Base-by-base conservation (phyloP, 441 rosid genomes). In the Adansonia grandidieri region DNA sequence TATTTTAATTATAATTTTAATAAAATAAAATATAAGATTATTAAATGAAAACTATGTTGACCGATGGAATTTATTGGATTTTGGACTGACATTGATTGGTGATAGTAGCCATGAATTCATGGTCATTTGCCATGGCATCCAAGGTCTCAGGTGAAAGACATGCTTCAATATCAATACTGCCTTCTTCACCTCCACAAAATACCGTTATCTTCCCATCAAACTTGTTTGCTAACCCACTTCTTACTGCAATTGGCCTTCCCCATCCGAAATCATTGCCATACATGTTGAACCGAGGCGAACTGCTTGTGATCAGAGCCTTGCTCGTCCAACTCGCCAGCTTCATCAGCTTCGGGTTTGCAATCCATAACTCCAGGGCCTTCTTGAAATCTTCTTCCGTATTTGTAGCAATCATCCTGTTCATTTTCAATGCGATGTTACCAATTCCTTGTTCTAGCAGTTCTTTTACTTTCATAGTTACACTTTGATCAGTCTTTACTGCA, bases 171-270 rank as follows among this genome's bases (percentile, higher is more conserved):
- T 87, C 88, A 5, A 87, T 32, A 51, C 87, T 88, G 0, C 86
- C 88, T 68, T 71, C 88, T 0, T 86, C 67, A 0, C 14, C 20
- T 13, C 89, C 90, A 0, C 17, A 51, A 24, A 62, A 81, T 9
- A 82, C 8, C 0, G 69, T 68, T 0, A 88, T 68, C 69, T 67
- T 85, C 17, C 86, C 85, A 15, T 73, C 74, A 0, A 0, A 4
- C 45, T 48, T 75, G 75, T 80, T 78, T 0, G 61, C 80, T 0
- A 57, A 32, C n/a, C 84, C 84, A 0, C 84, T 37, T 37, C 80
- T 61, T 11, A 73, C 82, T 0, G 91, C 85, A 4, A 85, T 19
- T 3, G 89, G 88, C 45, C 50, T 88, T 5, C 88, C 89, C 88
- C 85, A 86, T 2, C 91, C 90, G n/a, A 90, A 90, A 32, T 32